Evolutionary conservation across 257 asterid genomes (phyloP), one percentile per base, ranked within the genome.

Genomic region (Nicotiana sylvestris): DNA sequence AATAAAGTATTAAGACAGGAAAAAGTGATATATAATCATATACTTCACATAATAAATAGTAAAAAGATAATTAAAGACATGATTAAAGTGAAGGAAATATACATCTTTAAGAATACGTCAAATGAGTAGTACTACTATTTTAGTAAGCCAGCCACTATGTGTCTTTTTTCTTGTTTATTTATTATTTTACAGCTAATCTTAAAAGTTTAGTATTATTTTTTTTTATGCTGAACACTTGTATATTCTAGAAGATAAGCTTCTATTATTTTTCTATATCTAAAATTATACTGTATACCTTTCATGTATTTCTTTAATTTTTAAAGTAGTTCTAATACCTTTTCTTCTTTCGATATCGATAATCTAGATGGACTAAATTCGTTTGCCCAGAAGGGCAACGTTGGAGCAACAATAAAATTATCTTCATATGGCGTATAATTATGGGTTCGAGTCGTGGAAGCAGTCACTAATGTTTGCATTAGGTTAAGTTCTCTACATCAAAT

Each of bases 61-160:
- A 76, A 76, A 51, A 49, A 1, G 80, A 51, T 27, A 51, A 12
- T 37, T 74, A 46, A 74, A 76, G 64, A 27, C 64, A 76, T 76
- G 29, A 76, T 29, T 76, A 76, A 76, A 76, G 80, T 21, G 16
- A 74, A 76, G 5, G 46, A 51, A 7, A 46, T 49, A 72, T 46
- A 76, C 80, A 51, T 7, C 80, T 76, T 76, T 29, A 51, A 76
- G 80, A 76, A 76, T 76, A 76, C 80, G 80, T 51, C 25, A 51
- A 76, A 76, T 76, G 61, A 76, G 46, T 1, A 76, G 4, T 72
- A 25, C 30, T 29, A 76, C 80, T 0, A 76, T 76, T 76, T 29
- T 0, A 72, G 16, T 76, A 29, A 64, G 25, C 25, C 79, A 72
- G 13, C 0, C 57, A 69, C 51, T 46, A 2, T 15, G 62, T 74